These are phyloP conservation scores for Bimuria novae-zelandiae DNA, from an alignment of 2,329 filamentous ascomycete genomes.

Conservation along the genomic window DNA sequence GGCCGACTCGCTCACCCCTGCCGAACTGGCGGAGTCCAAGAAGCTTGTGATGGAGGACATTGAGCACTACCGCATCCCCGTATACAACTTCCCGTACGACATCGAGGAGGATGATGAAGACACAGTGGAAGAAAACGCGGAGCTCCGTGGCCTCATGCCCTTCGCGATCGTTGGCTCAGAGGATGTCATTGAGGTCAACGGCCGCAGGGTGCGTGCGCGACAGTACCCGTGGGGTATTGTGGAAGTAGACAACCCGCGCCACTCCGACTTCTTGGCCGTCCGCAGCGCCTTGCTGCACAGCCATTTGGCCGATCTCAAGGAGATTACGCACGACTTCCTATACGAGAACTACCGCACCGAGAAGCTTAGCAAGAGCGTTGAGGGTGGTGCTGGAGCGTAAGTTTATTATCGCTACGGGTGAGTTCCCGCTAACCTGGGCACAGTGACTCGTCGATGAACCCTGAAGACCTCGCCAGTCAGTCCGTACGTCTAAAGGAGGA, in stretches of 20 bases:
- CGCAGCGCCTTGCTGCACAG: constrained; percentile 95
- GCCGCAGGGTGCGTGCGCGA: constrained; percentile 87
- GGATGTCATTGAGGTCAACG: constrained; percentile 91
- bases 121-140: constrained; percentile 98
- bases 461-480: constrained; percentile 94
- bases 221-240: constrained; percentile 99
- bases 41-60: constrained; percentile 99
- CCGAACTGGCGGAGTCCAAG: constrained; percentile 97
- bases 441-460: constrained; percentile 89
- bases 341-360: constrained; percentile 99
- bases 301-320: constrained; percentile 97
- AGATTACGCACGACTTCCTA: constrained; percentile 99
- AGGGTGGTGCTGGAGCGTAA: constrained; percentile 85
- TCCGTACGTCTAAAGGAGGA: constrained; percentile 99
- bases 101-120: constrained; percentile 99
- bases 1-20: constrained; percentile 94
- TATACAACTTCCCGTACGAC: constrained; percentile 99
- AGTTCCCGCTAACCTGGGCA: constrained; percentile 34
- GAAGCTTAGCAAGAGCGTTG: constrained; percentile 99
- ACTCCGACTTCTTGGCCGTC: constrained; percentile 98
- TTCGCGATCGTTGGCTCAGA: constrained; percentile 99
- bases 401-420: constrained; percentile 54
- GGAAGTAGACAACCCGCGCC: constrained; percentile 97
- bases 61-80: constrained; percentile 98
- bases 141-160: constrained; percentile 95